A percentile compares a stretch with the other conserved stretches of the same genome.
Evolutionary conservation across 192 early-diverging fungal species (phyloP).

Genomic region (Podila verticillata): DNA sequence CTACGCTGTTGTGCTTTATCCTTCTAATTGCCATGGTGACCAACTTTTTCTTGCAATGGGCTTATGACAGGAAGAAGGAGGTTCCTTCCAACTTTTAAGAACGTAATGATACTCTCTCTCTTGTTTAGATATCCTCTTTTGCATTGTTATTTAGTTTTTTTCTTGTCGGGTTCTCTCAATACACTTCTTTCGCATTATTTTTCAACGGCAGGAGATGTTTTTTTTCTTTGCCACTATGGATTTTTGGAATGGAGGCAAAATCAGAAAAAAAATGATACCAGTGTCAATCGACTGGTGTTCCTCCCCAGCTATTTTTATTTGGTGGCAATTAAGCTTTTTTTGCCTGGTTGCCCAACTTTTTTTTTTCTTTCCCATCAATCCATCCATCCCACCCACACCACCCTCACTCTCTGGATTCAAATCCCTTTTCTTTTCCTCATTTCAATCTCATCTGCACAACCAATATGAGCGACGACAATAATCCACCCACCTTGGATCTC

Average conservation of each 20-base stretch:
- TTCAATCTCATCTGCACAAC: not conserved
- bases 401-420: not conserved
- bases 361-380: not conserved
- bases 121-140: too few relatives aligned
- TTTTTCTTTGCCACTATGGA: not conserved
- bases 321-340: conserved; percentile 10
- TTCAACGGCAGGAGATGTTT: not conserved
- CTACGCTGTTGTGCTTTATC: conserved; percentile 73
- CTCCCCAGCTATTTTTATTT: not conserved
- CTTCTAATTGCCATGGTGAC: conserved; percentile 71
- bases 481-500: conserved; percentile 7
- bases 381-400: not conserved
- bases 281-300: too few relatives aligned
- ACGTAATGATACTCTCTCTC: not conserved
- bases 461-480: conserved; percentile 9
- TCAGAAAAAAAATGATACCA: too few relatives aligned
- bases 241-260: not conserved
- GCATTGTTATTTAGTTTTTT: not conserved
- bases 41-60: conserved; percentile 64
- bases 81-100: not conserved
- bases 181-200: not conserved
- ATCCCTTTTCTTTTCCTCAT: not conserved
- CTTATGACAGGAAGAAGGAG: not conserved
- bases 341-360: not conserved
- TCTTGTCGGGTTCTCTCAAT: not conserved